Conservation (phyloP, 345 rosid genomes). For the Citrus maxima region DNA sequence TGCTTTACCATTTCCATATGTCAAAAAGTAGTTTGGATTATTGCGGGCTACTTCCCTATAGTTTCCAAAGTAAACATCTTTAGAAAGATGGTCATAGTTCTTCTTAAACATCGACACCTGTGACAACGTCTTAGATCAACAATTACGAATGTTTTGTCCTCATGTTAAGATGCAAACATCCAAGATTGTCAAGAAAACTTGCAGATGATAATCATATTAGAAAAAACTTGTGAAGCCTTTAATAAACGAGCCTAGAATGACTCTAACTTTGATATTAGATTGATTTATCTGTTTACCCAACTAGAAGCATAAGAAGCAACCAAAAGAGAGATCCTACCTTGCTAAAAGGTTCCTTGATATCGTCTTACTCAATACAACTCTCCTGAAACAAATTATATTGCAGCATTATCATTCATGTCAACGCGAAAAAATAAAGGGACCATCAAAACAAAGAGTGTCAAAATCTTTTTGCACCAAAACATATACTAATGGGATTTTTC, state of each 20-base stretch:
- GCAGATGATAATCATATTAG: not conserved
- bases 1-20: too few relatives aligned
- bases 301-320: not conserved
- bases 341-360: slow-evolving; percentile 81
- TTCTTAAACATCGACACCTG: slow-evolving; percentile 94
- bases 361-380: slow-evolving; percentile 84
- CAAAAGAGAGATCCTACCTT: slow-evolving; percentile 47
- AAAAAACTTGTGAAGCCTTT: not conserved
- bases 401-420: slow-evolving; percentile 12
- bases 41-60: slow-evolving; percentile 82
- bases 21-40: slow-evolving; percentile 26
- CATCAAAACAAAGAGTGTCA: not conserved
- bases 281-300: not conserved
- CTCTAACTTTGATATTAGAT: slow-evolving; percentile 4
- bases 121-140: slow-evolving; percentile 12
- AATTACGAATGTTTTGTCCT: not conserved
- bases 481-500: too few relatives aligned
- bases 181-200: not conserved
- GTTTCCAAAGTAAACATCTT: slow-evolving; percentile 77
- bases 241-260: not conserved
- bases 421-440: not conserved
- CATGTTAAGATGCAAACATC: not conserved
- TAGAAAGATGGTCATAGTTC: slow-evolving; percentile 89
- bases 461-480: not conserved
- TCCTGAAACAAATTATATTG: slow-evolving; percentile 11